Evolutionary conservation across 2,329 filamentous ascomycete species (phyloP).

Genomic region (Alternaria postmessia): DNA sequence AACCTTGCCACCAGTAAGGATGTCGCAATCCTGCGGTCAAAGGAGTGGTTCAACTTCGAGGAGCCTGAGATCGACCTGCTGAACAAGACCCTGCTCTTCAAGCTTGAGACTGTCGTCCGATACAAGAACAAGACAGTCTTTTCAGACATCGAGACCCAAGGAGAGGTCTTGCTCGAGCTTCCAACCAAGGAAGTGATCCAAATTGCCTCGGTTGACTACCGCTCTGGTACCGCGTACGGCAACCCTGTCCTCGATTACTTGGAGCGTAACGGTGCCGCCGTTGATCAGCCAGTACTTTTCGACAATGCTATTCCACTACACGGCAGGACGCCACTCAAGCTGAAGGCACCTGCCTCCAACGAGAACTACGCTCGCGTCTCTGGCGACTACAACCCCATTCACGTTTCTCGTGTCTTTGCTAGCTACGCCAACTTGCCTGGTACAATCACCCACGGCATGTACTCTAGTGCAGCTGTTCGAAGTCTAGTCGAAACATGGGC

Average conservation of each 20-base stretch:
- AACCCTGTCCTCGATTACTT: slow-evolving; percentile 98
- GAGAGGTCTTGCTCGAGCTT: slow-evolving; percentile 91
- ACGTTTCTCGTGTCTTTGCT: slow-evolving; percentile 96
- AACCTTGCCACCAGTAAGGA: slow-evolving; percentile 89
- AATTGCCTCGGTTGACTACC: slow-evolving; percentile 96
- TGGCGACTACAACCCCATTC: slow-evolving; percentile 98
- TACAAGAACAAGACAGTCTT: slow-evolving; percentile 96
- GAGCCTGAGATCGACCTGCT: slow-evolving; percentile 87
- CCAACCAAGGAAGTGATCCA: slow-evolving; percentile 97
- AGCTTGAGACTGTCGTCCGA: slow-evolving; percentile 85
- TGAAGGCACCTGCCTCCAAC: slow-evolving; percentile 93
- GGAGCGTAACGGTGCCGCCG: slow-evolving; percentile 85
- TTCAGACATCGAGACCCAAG: slow-evolving; percentile 88
- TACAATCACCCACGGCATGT: slow-evolving; percentile 99
- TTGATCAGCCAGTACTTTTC: slow-evolving; percentile 96
- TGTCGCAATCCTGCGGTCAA: slow-evolving; percentile 90
- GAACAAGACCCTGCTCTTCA: slow-evolving; percentile 94
- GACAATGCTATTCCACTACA: slow-evolving; percentile 96
- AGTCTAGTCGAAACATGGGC: slow-evolving; percentile 98
- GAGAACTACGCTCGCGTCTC: slow-evolving; percentile 98
- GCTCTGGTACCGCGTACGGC: slow-evolving; percentile 87
- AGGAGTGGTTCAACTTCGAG: slow-evolving; percentile 94
- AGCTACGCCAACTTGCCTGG: slow-evolving; percentile 94
- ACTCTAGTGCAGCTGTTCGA: slow-evolving; percentile 94
- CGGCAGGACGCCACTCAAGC: slow-evolving; percentile 85